Percentiles rank a stretch among this genome's conserved stretches.
Conservation (phyloP, 1,284 basidiomycete species). For the Golubevia pallescens region DNA sequence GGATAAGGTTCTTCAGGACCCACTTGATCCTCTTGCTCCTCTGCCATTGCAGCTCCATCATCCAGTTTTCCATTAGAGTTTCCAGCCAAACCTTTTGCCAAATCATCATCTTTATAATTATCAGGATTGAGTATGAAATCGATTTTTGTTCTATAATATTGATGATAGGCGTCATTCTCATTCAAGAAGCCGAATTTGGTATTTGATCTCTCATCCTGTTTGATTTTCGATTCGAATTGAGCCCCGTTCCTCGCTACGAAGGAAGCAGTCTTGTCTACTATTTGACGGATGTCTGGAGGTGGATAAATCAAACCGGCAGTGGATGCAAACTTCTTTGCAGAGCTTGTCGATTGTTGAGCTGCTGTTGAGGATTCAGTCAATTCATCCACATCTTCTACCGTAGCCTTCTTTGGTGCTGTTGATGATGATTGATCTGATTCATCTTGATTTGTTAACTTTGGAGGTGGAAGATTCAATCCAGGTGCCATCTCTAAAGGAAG, state of each 20-base stretch:
- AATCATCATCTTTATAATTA: constrained; percentile 6
- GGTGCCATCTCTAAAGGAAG: too few species aligned
- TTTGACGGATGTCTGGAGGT: constrained; percentile 71
- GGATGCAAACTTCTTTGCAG: too few species aligned
- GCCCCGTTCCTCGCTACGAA: constrained; percentile 74
- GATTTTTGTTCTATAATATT: constrained; percentile 51
- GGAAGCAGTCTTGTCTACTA: constrained; percentile 94
- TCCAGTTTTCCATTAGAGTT: too few species aligned
- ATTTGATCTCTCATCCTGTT: constrained; percentile 39
- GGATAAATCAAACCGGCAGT: constrained; percentile 59
- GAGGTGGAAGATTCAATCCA: too few species aligned
- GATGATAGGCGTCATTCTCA: constrained; percentile 50
- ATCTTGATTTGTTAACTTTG: too few species aligned
- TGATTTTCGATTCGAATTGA: constrained; percentile 57
- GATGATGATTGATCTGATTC: neutral
- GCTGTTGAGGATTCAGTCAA: neutral
- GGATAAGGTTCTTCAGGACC: constrained; percentile 77
- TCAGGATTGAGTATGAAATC: constrained; percentile 35
- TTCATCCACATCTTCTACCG: constrained; percentile 32
- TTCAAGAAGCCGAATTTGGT: constrained; percentile 55
- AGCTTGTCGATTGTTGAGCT: too few species aligned
- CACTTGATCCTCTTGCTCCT: constrained; percentile 52
- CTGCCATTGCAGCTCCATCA: neutral
- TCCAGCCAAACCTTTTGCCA: constrained; percentile 3
- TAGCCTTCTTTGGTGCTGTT: constrained; percentile 12